Conservation (phyloP, 306 rosid genomes). For the Fragaria vesca region DNA sequence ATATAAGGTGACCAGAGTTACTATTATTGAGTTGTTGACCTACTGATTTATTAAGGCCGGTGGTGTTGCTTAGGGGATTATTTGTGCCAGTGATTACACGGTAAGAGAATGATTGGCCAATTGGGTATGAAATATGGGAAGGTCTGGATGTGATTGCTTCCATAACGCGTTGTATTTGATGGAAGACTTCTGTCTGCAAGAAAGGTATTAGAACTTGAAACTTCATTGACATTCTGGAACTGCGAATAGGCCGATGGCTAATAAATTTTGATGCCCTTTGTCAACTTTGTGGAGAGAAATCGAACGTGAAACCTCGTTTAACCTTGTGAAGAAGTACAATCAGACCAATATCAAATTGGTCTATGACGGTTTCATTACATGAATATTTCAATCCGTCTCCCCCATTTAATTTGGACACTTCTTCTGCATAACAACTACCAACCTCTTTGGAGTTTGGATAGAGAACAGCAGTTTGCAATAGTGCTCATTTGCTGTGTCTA, state of each 20-base stretch:
- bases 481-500: background rate
- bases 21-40: background rate
- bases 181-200: background rate
- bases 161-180: background rate
- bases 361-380: background rate
- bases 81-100: slow-evolving; percentile 6
- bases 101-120: background rate
- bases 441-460: no score
- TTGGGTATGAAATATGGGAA: slow-evolving; percentile 5
- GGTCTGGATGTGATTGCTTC: background rate
- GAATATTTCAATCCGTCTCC: background rate
- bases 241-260: background rate
- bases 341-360: background rate
- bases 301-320: background rate
- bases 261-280: background rate
- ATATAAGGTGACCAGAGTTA: background rate
- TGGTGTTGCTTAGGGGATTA: background rate
- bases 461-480: background rate
- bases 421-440: no score
- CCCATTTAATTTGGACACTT: no score
- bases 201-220: background rate
- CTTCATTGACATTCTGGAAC: background rate
- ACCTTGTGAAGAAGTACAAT: background rate
- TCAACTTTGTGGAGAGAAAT: background rate
- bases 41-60: background rate